phyloP scores from a whole-genome alignment of 805 yeast genomes.

The Candida montana region DNA sequence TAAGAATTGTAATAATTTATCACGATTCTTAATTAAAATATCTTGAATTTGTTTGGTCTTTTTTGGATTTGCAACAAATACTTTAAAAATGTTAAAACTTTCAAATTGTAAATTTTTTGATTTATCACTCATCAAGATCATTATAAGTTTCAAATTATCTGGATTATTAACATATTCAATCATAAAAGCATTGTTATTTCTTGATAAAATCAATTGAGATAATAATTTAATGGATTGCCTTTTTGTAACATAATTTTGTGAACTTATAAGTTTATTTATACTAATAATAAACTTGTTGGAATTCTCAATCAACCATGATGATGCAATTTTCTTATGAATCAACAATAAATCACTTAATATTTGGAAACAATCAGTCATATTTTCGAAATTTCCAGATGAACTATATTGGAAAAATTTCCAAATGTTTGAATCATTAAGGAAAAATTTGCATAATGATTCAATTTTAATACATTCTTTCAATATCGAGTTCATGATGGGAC shows the following conservation, averaged over 20 bases:
- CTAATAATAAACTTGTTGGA: slow-evolving; percentile 50
- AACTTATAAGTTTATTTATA: slow-evolving; percentile 67
- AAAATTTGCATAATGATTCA: slow-evolving; percentile 58
- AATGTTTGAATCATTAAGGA: slow-evolving; percentile 54
- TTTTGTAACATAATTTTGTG: slow-evolving; percentile 84
- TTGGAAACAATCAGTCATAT: slow-evolving; percentile 83
- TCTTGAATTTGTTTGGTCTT: slow-evolving; percentile 77
- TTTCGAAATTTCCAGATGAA: slow-evolving; percentile 73
- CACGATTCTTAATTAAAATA: slow-evolving; percentile 77
- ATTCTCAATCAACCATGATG: slow-evolving; percentile 60
- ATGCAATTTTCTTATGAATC: slow-evolving; percentile 59
- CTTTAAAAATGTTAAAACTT: slow-evolving; percentile 89
- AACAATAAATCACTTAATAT: slow-evolving; percentile 69
- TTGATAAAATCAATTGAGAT: slow-evolving; percentile 62
- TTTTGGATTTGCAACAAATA: slow-evolving; percentile 93
- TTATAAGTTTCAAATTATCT: slow-evolving; percentile 76
- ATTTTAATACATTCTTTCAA: slow-evolving; percentile 79
- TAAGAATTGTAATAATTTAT: slow-evolving; percentile 65
- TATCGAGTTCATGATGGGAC: slow-evolving; percentile 70
- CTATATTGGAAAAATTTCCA: slow-evolving; percentile 86
- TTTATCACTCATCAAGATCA: slow-evolving; percentile 83
- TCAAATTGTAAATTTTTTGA: slow-evolving; percentile 86
- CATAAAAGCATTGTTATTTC: slow-evolving; percentile 69
- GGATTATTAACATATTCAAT: slow-evolving; percentile 73
- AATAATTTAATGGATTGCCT: slow-evolving; percentile 82